phyloP scores from a whole-genome alignment of 345 rosid genomes.

The Heritiera littoralis region DNA sequence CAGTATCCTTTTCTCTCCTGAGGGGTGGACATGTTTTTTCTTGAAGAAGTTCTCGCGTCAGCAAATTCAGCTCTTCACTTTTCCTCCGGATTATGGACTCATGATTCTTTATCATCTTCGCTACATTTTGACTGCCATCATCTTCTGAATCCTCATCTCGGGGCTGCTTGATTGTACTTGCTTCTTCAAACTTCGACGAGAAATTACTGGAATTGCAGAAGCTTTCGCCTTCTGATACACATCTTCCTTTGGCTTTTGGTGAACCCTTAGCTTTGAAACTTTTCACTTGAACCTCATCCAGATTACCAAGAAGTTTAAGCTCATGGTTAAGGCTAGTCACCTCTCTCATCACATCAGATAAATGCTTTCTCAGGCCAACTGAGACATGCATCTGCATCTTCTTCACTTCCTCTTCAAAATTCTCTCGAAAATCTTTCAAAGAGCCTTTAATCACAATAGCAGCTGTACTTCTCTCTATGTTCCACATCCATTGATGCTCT shows the following conservation, averaged over 20 bases:
- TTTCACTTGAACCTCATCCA: constrained; percentile 21
- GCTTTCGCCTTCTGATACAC: constrained; percentile 26
- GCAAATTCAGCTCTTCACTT: constrained; percentile 38
- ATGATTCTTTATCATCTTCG: constrained; percentile 64
- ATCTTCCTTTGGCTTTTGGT: constrained; percentile 18
- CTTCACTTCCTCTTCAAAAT: constrained; percentile 34
- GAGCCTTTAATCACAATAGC: constrained; percentile 48
- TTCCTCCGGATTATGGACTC: constrained; percentile 59
- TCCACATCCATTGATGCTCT: constrained; percentile 71
- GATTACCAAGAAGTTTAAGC: constrained; percentile 37
- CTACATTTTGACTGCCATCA: constrained; percentile 37
- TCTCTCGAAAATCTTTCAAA: constrained; percentile 41
- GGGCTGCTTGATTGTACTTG: constrained; percentile 5
- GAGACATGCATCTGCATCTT: constrained; percentile 39
- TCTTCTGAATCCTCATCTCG: constrained; percentile 22
- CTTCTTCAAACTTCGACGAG: constrained; percentile 13
- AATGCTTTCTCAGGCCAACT: constrained; percentile 33
- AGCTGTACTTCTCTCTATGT: constrained; percentile 52
- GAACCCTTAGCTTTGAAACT: constrained; percentile 20
- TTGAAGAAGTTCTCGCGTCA: constrained; percentile 26
- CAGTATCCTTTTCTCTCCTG: constrained; percentile 34
- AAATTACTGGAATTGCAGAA: not conserved
- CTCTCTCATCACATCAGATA: constrained; percentile 41
- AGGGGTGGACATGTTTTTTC: constrained; percentile 24
- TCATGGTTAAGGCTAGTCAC: constrained; percentile 41